Conservation (phyloP, 768 basidiomycete genomes). For the Suillus subalutaceus region DNA sequence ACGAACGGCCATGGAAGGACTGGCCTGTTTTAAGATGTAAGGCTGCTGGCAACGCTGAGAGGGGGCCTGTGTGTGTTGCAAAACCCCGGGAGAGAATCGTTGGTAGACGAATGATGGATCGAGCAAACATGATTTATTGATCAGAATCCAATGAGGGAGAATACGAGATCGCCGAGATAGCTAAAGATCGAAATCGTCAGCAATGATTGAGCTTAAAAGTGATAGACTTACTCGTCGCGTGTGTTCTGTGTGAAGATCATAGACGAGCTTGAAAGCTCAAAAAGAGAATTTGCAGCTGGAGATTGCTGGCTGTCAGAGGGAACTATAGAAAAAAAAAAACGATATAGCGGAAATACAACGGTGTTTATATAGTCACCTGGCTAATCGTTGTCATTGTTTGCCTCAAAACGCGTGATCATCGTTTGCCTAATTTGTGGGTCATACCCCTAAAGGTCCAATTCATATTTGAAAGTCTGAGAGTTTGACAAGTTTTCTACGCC, state of each 20-base stretch:
- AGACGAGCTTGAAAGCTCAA: slow-evolving; percentile 41
- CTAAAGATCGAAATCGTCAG: slow-evolving; percentile 43
- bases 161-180: slow-evolving; percentile 90
- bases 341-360: not conserved
- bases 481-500: not conserved
- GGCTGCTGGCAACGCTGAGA: slow-evolving; percentile 65
- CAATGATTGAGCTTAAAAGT: slow-evolving; percentile 5
- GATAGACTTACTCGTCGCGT: slow-evolving; percentile 76
- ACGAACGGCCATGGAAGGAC: slow-evolving; percentile 86
- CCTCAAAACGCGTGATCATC: not conserved
- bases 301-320: not conserved
- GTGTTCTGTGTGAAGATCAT: slow-evolving; percentile 89
- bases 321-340: not conserved
- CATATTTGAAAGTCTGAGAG: not conserved
- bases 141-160: slow-evolving; percentile 59
- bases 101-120: slow-evolving; percentile 52
- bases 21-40: slow-evolving; percentile 95
- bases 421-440: not conserved
- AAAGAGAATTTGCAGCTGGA: slow-evolving; percentile 1
- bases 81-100: slow-evolving; percentile 55
- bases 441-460: no score
- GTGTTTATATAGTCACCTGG: slow-evolving; percentile 15
- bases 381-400: not conserved
- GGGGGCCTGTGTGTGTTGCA: slow-evolving; percentile 63
- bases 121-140: slow-evolving; percentile 56